Percentiles rank a stretch among this genome's conserved stretches.
Conservation (phyloP, 306 rosid species). For the Pyrus communis region DNA sequence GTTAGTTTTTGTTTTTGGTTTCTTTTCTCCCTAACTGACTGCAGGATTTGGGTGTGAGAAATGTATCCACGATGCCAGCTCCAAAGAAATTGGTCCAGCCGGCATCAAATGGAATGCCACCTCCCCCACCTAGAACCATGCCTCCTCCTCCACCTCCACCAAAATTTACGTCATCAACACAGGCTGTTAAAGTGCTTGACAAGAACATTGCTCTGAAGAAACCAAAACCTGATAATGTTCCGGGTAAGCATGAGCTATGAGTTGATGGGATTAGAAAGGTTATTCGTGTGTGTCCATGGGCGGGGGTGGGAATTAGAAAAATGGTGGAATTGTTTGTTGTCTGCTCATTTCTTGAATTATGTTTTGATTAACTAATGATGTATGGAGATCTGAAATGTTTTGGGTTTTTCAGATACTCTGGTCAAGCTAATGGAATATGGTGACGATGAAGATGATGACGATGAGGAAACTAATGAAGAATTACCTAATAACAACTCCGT, state of each 20-base stretch:
- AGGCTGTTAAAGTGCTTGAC: slow-evolving; percentile 33
- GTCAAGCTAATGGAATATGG: slow-evolving; percentile 93
- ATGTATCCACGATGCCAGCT: slow-evolving; percentile 66
- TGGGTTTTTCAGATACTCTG: slow-evolving; percentile 63
- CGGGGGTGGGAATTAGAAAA: neutral
- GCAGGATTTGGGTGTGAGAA: slow-evolving; percentile 62
- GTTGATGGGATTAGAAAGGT: neutral
- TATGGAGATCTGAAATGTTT: neutral
- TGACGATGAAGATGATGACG: slow-evolving; percentile 83
- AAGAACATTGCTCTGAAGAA: slow-evolving; percentile 30
- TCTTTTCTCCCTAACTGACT: slow-evolving; percentile 32
- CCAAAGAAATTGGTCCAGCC: slow-evolving; percentile 65
- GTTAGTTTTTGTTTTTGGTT: slow-evolving; percentile 26
- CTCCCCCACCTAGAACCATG: slow-evolving; percentile 45
- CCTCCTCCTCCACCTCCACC: slow-evolving; percentile 70
- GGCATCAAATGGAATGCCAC: slow-evolving; percentile 40
- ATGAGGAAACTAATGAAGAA: slow-evolving; percentile 46
- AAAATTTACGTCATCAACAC: slow-evolving; percentile 36
- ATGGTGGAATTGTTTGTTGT: neutral
- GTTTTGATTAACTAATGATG: neutral
- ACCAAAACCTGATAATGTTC: slow-evolving; percentile 42
- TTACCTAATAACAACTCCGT: slow-evolving; percentile 17
- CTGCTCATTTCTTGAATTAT: too few species aligned
- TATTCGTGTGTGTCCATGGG: neutral
- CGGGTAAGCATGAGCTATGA: slow-evolving; percentile 45